These are phyloP conservation scores for Neonectria sp. DNA, from an alignment of 2,329 filamentous ascomycete species.

Conservation along the genomic window DNA sequence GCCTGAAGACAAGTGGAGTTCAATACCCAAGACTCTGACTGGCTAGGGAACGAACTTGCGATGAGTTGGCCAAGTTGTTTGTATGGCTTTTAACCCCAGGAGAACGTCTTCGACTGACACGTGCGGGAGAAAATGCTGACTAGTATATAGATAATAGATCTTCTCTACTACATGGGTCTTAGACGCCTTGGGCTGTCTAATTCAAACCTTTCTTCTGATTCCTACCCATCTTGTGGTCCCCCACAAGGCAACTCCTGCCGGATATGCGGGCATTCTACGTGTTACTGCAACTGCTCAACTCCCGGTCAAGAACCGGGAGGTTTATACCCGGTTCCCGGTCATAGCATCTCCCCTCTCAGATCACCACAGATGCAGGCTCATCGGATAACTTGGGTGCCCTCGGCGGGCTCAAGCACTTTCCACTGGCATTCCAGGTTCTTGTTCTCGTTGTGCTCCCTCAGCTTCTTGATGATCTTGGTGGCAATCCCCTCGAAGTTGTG, in stretches of 20 bases:
- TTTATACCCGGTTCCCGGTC: background rate
- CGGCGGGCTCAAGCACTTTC: slow-evolving; percentile 90
- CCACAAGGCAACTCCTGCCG: slow-evolving; percentile 5
- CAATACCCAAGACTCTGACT: background rate
- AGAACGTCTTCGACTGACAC: background rate
- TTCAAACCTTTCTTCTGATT: background rate
- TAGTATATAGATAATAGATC: no score
- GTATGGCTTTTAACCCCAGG: background rate
- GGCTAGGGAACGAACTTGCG: background rate
- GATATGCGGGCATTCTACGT: slow-evolving; percentile 22
- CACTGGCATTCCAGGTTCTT: slow-evolving; percentile 85
- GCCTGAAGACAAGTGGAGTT: background rate
- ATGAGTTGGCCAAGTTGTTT: background rate
- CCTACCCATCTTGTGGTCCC: slow-evolving; percentile 6
- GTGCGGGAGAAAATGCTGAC: background rate
- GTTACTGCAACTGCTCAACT: slow-evolving; percentile 24
- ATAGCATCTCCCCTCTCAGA: background rate
- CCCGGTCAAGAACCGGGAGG: slow-evolving; percentile 1
- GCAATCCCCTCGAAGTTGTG: slow-evolving; percentile 92
- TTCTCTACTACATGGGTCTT: background rate
- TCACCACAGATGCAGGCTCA: slow-evolving; percentile 30
- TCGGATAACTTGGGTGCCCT: slow-evolving; percentile 71
- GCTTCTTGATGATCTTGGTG: slow-evolving; percentile 80
- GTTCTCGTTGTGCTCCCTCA: slow-evolving; percentile 70
- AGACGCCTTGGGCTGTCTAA: background rate